Evolutionary conservation across 225 moss, liverwort and hornwort species (phyloP).

Genomic region (Anthoceros angustus): DNA sequence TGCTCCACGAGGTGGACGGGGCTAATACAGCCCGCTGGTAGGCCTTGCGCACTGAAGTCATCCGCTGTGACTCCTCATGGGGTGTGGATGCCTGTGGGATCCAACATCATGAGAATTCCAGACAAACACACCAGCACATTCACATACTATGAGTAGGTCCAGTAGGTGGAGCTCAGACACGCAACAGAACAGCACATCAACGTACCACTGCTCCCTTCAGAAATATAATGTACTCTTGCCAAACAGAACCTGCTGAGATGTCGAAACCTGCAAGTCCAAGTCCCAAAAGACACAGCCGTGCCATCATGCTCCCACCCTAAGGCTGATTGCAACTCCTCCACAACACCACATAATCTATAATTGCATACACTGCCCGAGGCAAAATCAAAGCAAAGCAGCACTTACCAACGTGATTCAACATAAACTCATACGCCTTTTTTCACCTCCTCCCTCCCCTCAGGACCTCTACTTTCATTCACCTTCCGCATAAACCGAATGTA

Average conservation of each 20-base stretch:
- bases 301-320: neutral
- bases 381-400: constrained; percentile 4
- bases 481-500: constrained; percentile 78
- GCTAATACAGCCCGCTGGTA: constrained; percentile 89
- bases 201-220: constrained; percentile 76
- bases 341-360: neutral
- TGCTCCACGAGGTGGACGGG: constrained; percentile 83
- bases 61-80: constrained; percentile 93
- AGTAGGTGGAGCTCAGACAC: constrained; percentile 4
- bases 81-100: constrained; percentile 43
- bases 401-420: constrained; percentile 88
- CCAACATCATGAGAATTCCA: neutral
- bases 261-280: constrained; percentile 47
- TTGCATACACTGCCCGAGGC: neutral
- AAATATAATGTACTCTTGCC: constrained; percentile 80
- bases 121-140: neutral
- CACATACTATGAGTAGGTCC: neutral
- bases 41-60: constrained; percentile 90
- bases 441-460: constrained; percentile 80
- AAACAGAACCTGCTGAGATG: constrained; percentile 78
- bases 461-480: constrained; percentile 64
- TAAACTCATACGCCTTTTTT: constrained; percentile 93
- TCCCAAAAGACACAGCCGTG: neutral
- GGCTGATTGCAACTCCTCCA: neutral
- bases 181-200: constrained; percentile 9